Conservation (phyloP, 345 rosid species). For the Corymbia maculata region DNA sequence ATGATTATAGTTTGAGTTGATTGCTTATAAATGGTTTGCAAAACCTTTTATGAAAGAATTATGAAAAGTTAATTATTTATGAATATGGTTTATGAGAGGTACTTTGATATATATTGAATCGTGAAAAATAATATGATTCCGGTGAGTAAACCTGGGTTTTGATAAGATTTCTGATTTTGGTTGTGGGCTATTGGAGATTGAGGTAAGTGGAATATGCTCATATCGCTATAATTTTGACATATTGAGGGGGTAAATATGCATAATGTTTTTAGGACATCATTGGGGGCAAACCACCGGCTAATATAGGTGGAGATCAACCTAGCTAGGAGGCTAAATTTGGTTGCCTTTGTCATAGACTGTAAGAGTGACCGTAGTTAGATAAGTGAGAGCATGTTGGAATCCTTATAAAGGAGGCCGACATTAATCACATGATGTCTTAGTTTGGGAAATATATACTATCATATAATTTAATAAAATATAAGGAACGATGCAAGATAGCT, state of each 20-base stretch:
- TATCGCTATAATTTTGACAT: no score
- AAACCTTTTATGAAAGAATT: neutral
- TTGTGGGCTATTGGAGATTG: neutral
- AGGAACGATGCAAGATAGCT: no score
- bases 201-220: neutral
- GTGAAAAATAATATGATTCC: neutral
- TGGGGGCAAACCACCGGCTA: neutral
- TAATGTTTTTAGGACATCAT: no score
- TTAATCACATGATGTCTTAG: no score
- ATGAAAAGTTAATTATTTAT: neutral
- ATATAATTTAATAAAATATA: no score
- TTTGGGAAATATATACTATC: no score
- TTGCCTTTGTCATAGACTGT: neutral
- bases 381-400: no score
- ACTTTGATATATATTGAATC: neutral
- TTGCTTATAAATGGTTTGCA: neutral
- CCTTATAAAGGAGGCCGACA: no score
- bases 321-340: neutral
- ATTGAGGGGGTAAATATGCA: no score
- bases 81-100: neutral
- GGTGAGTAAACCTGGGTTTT: neutral
- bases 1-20: neutral
- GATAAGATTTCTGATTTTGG: neutral
- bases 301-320: neutral
- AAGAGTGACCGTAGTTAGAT: neutral